Base-by-base conservation (phyloP, 2,329 filamentous ascomycete genomes). In the Pezicula carpinea region DNA sequence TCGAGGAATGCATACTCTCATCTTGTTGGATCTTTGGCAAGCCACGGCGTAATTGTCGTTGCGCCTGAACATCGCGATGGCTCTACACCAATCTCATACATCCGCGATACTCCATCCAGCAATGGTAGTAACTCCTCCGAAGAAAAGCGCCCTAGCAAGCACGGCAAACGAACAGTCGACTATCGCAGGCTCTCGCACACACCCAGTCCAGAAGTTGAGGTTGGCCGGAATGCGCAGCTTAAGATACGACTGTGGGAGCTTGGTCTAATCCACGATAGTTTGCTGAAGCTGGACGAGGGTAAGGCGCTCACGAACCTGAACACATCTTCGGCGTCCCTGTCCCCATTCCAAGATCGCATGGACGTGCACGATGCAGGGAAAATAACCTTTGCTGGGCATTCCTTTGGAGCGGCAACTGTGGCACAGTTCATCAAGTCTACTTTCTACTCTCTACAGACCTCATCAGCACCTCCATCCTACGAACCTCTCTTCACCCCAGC, bases 1-100 rank as follows among this genome's bases (percentile, higher is more conserved):
- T 84, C 80, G 50, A 78, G 87, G 54, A 93, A 93, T 59, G 82
- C 87, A 10, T 95, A 95, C 69, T 92, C 87, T n/a, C 85, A 91
- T 60, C 69, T 95, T 19, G 84, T 79, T 15, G 87, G 87, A 14
- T 88, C 87, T 0, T 69, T 95, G 22, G 87, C 89, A 4, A 89
- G 86, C 17, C 83, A 93, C 59, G 89, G 89, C 34, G 74, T 91
- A 18, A 80, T 93, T 6, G 88, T 95, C 2, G 71, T 92, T 44
- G 89, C 87, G 48, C 82, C 87, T 0, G 89, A 95, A 59, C 89
- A 95, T 62, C 78, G 89, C 38, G 89, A 95, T 59, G 87, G 88
- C 43, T 91, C 85, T 62, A 77, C 85, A 3, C 85, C 89, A 2
- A 74, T 89, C n/a, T 80, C 85, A 0, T 82, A 85, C 55, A 73